Evolutionary conservation across 2,329 filamentous ascomycete genomes (phyloP), one percentile per base, ranked within the genome.

Genomic region (Huntiella savannae): DNA sequence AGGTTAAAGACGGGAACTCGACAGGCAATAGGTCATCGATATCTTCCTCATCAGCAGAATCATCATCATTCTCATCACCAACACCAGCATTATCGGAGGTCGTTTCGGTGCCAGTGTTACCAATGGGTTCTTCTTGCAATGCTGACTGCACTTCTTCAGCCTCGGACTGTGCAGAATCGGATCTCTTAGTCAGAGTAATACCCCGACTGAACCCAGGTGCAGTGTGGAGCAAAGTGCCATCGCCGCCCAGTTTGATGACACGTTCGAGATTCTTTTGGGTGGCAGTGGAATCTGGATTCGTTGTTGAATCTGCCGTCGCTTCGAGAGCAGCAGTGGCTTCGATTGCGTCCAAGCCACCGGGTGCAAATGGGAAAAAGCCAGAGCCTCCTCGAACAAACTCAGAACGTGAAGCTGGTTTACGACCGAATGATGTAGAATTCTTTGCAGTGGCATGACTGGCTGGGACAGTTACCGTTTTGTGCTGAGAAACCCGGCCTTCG

Each of bases 341-440:
- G 16, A 95, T 80, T 1, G 78, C 77, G 50, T 95, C 87, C 11
- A 96, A 63, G 1, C 91, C 91, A 47, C 87, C 87, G 1, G 88
- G 88, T 0, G 86, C 80, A 62, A 96, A 95, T 0, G 88, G 88
- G 50, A 94, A 92, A 64, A 92, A 95, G 0, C 88, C 88, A 5
- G 87, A 85, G 33, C 82, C 87, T 11, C 91, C 91, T 51, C 88
- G 74, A 10, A 96, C 87, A 60, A 96, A 94, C 43, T 96, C 87
- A 28, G 83, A 84, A 51, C 83, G 75, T 48, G 77, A 79, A 11
- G 84, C 88, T 3, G 88, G 88, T 57, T 92, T 92, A 40, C 91
- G 75, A 12, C 82, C 66, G 36, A 95, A 68, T 4, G 86, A 94
- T 0, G 87, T 96, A 2, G 86, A 95, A 57, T 93, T 94, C 63